Percentiles rank a stretch among this genome's conserved stretches.
These are phyloP conservation scores for Barbarea vulgaris DNA, from an alignment of 345 rosid species.

Conservation along the genomic window DNA sequence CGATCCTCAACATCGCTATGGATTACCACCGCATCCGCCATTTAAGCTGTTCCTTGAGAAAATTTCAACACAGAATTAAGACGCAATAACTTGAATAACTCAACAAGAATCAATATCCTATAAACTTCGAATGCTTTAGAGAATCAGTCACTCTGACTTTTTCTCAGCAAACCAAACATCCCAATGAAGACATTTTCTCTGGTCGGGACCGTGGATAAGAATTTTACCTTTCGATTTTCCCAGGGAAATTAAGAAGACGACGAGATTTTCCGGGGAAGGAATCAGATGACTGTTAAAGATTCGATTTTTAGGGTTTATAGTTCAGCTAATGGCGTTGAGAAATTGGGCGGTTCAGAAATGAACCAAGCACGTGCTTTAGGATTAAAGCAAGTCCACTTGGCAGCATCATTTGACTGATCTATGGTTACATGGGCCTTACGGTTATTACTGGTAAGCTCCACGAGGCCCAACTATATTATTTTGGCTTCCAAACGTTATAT, in stretches of 20 bases:
- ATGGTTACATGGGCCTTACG: background rate
- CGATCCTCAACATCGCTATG: conserved; percentile 47
- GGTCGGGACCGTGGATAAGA: background rate
- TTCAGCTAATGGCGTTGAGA: conserved; percentile 10
- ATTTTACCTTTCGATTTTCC: conserved; percentile 29
- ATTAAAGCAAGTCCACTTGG: conserved; percentile 2
- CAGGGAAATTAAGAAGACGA: conserved; percentile 16
- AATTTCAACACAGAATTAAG: background rate
- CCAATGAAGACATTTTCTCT: background rate
- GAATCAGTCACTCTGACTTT: conserved; percentile 23
- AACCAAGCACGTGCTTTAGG: conserved; percentile 1
- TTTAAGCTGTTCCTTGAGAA: conserved; percentile 31
- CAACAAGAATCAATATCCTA: background rate
- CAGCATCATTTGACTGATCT: background rate
- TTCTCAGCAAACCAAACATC: conserved; percentile 11
- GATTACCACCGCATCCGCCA: conserved; percentile 50
- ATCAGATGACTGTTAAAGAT: conserved; percentile 11
- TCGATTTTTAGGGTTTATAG: conserved; percentile 38
- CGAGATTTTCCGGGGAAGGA: conserved; percentile 5
- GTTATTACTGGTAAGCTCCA: background rate
- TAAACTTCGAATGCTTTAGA: background rate
- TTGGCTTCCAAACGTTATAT: background rate
- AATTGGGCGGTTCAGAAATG: conserved; percentile 8
- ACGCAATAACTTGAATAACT: background rate
- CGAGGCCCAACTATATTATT: conserved; percentile 4